Evolutionary conservation across 192 early-diverging fungal species (phyloP).

Genomic region (Coemansia sp.): DNA sequence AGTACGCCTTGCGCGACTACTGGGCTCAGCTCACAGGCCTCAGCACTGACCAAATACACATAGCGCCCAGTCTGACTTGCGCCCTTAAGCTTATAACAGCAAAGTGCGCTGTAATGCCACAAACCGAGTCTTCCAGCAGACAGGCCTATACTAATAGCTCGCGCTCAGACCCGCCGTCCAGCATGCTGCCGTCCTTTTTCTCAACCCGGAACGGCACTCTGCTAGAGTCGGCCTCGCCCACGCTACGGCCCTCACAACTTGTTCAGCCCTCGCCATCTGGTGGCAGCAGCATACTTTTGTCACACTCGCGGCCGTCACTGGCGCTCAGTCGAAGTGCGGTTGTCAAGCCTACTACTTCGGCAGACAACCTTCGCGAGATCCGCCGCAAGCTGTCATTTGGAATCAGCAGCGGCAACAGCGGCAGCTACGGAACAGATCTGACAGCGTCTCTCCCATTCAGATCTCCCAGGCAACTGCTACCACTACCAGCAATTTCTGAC

Average conservation of each 20-base stretch:
- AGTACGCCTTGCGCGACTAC: conserved; percentile 46
- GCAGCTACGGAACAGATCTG: conserved; percentile 13
- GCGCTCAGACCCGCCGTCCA: not conserved
- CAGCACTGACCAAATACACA: conserved; percentile 25
- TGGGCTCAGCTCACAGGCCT: conserved; percentile 44
- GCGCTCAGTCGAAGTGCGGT: conserved; percentile 22
- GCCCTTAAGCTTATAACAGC: conserved; percentile 31
- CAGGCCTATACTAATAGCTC: not conserved
- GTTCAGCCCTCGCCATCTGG: conserved; percentile 26
- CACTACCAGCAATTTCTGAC: conserved; percentile 1
- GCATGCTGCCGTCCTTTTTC: not conserved
- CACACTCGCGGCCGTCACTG: conserved; percentile 16
- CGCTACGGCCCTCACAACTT: conserved; percentile 13
- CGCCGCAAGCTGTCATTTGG: conserved; percentile 27
- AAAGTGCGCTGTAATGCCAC: conserved; percentile 10
- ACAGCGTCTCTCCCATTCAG: conserved; percentile 32
- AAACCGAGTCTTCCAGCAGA: not conserved
- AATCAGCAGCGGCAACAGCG: conserved; percentile 3
- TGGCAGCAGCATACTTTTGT: conserved; percentile 9
- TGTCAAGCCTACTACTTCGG: conserved; percentile 26
- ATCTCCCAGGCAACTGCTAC: conserved; percentile 7
- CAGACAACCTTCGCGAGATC: conserved; percentile 31
- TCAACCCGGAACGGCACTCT: not conserved
- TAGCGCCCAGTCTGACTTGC: conserved; percentile 40
- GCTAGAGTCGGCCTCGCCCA: conserved; percentile 13